Base-by-base conservation (phyloP, 352 stramenopile genomes). In the Salisapilia sapeloensis region DNA sequence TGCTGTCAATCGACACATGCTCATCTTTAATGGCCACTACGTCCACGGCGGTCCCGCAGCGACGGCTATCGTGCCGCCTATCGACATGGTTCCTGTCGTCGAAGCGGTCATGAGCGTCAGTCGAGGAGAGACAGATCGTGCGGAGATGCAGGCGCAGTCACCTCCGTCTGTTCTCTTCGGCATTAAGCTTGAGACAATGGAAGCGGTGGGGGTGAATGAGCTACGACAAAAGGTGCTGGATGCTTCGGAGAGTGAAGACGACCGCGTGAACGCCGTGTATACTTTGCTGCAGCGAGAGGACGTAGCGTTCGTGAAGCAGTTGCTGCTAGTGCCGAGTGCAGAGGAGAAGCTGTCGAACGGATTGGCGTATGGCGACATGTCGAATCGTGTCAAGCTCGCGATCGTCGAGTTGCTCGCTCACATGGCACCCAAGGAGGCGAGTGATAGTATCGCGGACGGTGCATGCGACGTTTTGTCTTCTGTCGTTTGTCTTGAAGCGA, bases 11-110 rank as follows among this genome's bases (percentile, higher is more conserved):
- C 63, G 72, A 6, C 58, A 80, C 28, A 65, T 80, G 31, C 36
- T 84, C 11, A 79, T 87, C 26, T 81, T 79, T 38, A 75, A 70
- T 38, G n/a, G n/a, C n/a, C n/a, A 80, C 60, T 43, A 84, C 81
- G 33, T 70, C 65, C 16, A 79, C 40, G 50, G 74, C 56, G 62
- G 48, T 22, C 64, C 60, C 2, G 75, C 64, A 24, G 48, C 67
- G 13, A 82, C n/a, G n/a, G n/a, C 63, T 2, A 52, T 74, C n/a
- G 79, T 65, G n/a, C 77, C 69, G 12, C 79, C 63, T 35, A 81
- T 65, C 0, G 65, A 81, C 44, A 64, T 78, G 31, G 65, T 76
- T 11, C 69, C 69, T 24, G 81, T 84, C 36, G 74, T 84, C 35
- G 69, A 84, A 28, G 60, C 69, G 3, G 80, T 84, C 27, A 35